Percentiles rank a stretch among this genome's conserved stretches.
Conservation (phyloP, 768 basidiomycete genomes). For the Ramaria sp. region DNA sequence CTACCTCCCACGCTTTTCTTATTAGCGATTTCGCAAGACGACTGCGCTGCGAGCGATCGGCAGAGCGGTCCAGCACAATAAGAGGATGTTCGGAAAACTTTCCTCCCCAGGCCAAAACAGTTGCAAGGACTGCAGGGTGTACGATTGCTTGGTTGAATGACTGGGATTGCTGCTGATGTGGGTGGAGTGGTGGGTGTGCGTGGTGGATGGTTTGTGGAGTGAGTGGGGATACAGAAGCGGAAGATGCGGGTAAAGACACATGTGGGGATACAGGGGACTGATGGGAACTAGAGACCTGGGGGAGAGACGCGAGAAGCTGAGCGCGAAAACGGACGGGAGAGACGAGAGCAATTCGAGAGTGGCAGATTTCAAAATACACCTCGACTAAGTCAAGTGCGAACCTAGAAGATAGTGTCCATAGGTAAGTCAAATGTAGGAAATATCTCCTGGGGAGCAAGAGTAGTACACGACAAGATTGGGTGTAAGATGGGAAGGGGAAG, state of each 20-base stretch:
- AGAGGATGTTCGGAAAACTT: conserved; percentile 89
- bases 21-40: conserved; percentile 67
- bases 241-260: neutral
- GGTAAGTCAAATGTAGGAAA: conserved; percentile 12
- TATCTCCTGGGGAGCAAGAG: conserved; percentile 4
- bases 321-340: conserved; percentile 74
- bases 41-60: conserved; percentile 55
- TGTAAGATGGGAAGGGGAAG: neutral
- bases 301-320: conserved; percentile 37
- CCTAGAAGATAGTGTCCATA: conserved; percentile 28
- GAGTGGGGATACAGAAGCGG: conserved; percentile 6
- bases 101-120: conserved; percentile 83
- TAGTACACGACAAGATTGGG: neutral
- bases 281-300: neutral
- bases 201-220: too few relatives aligned
- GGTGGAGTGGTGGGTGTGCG: conserved; percentile 14
- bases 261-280: neutral
- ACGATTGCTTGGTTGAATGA: conserved; percentile 17
- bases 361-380: conserved; percentile 89
- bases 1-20: conserved; percentile 72
- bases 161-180: conserved; percentile 9
- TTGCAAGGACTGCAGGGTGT: conserved; percentile 72
- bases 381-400: conserved; percentile 90
- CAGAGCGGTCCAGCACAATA: conserved; percentile 65
- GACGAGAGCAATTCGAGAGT: conserved; percentile 78